A percentile compares a stretch with the other conserved stretches of the same genome.
These are phyloP conservation scores for Funneliformis caledonium DNA, from an alignment of 371 early-diverging fungal genomes.

Conservation along the genomic window DNA sequence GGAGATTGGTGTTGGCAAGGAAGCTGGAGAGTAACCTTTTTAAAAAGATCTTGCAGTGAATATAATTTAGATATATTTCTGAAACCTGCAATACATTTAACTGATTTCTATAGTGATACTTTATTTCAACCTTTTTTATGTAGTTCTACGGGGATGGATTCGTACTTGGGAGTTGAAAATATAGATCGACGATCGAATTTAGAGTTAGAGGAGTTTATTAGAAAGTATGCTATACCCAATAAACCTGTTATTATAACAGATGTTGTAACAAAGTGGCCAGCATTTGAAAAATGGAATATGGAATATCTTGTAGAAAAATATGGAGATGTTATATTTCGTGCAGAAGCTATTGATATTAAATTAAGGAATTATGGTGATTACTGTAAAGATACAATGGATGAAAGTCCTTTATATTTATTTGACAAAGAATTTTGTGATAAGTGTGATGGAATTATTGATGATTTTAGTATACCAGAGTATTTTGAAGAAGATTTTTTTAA, in stretches of 20 bases:
- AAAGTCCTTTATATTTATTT: constrained; percentile 71
- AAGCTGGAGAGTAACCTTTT: constrained; percentile 59
- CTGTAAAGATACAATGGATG: constrained; percentile 50
- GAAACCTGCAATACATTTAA: constrained; percentile 45
- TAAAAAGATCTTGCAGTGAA: constrained; percentile 41
- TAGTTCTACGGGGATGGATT: constrained; percentile 53
- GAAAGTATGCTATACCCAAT: constrained; percentile 57
- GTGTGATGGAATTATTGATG: constrained; percentile 52
- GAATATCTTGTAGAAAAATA: constrained; percentile 51
- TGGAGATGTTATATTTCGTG: constrained; percentile 56
- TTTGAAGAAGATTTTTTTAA: constrained; percentile 67
- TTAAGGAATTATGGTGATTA: constrained; percentile 60
- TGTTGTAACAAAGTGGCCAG: constrained; percentile 63
- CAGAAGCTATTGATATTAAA: constrained; percentile 64
- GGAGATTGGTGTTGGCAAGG: constrained; percentile 54
- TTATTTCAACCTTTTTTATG: constrained; percentile 63
- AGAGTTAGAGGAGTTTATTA: constrained; percentile 52
- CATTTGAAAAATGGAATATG: constrained; percentile 53
- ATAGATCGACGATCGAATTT: constrained; percentile 56
- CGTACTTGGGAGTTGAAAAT: constrained; percentile 54
- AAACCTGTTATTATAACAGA: constrained; percentile 67
- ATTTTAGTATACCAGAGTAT: constrained; percentile 63
- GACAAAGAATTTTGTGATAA: constrained; percentile 63
- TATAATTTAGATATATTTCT: constrained; percentile 35
- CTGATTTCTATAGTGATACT: constrained; percentile 59